Conservation (phyloP, 805 yeast genomes). For the Metschnikowia santaceciliae region DNA sequence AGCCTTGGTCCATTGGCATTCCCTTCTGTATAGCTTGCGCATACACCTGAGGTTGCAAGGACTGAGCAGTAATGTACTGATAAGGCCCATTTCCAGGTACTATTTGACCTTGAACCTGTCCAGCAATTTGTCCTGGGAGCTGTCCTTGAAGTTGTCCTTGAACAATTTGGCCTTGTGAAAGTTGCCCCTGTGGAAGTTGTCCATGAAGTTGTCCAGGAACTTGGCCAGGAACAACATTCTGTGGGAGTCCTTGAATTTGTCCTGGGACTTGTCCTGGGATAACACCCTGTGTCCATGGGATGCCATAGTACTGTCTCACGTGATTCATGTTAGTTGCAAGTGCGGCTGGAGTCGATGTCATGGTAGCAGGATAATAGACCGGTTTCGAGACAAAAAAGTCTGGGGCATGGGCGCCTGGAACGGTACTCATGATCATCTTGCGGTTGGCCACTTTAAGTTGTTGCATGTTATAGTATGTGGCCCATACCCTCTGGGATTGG, state of each 20-base stretch:
- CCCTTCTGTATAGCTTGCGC: too few species aligned
- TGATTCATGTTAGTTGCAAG: not conserved
- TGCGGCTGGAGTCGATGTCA: not conserved
- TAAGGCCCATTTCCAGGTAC: not conserved
- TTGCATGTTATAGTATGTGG: not conserved
- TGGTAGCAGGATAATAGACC: not conserved
- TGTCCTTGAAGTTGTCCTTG: too few species aligned
- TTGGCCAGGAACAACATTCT: not conserved
- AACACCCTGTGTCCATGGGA: not conserved
- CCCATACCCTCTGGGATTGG: not conserved
- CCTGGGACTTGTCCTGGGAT: not conserved
- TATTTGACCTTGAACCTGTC: not conserved
- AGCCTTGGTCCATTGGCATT: not conserved
- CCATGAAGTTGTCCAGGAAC: not conserved
- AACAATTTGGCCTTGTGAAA: too few species aligned
- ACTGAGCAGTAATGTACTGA: not conserved
- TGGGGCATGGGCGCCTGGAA: constrained; percentile 2
- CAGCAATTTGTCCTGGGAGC: not conserved
- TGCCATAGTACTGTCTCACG: not conserved
- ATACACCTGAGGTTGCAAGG: not conserved
- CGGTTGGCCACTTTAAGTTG: not conserved
- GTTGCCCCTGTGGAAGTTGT: too few species aligned
- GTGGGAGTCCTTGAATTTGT: not conserved
- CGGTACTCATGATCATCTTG: not conserved
- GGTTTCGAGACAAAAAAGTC: constrained; percentile 2